Base-by-base conservation (phyloP, 345 rosid genomes). In the Nephelium lappaceum region DNA sequence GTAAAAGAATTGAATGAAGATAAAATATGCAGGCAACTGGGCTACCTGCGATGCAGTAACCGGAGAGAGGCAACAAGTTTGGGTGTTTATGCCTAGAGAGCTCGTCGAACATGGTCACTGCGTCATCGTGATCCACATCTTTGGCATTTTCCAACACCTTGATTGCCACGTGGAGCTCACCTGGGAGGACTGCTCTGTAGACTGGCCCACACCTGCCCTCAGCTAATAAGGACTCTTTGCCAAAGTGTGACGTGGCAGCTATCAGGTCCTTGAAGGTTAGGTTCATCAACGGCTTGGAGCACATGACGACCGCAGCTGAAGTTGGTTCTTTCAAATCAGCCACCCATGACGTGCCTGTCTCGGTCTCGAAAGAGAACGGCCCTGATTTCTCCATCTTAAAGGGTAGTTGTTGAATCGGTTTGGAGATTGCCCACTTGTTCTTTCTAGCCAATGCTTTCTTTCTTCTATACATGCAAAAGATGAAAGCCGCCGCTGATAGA, bases 11-110 rank as follows among this genome's bases (percentile, higher is more conserved):
- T 51, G 19, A 19, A 69, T 43, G 36, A 43, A 8, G 1, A n/a
- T 11, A 64, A 11, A n/a, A 38, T 62, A 27, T 77, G 51, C 47
- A 78, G 36, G 36, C 36, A 31, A 31, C 3, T 31, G 36, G 51
- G 7, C 10, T 85, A 93, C 99, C 99, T 86, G 98, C 99, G 69
- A 95, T 92, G 84, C 99, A 95, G 85, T 91, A 95, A 76, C 99
- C 99, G 73, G 91, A 81, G 80, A 93, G 88, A n/a, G 95, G 88
- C 65, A 93, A 72, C 47, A 95, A 90, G 73, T 92, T 95, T 1
- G 95, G 98, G 82, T 95, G 99, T 73, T 93, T 90, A 62, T 92
- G 93, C 88, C 89, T 85, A 16, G 96, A 88, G 0, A 92, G 77
- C 3, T 82, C 86, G 79, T 95, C 99, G 75, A 95, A 88, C 43